Conservation (phyloP, 2,329 filamentous ascomycete genomes). For the Trichoderma sp. region DNA sequence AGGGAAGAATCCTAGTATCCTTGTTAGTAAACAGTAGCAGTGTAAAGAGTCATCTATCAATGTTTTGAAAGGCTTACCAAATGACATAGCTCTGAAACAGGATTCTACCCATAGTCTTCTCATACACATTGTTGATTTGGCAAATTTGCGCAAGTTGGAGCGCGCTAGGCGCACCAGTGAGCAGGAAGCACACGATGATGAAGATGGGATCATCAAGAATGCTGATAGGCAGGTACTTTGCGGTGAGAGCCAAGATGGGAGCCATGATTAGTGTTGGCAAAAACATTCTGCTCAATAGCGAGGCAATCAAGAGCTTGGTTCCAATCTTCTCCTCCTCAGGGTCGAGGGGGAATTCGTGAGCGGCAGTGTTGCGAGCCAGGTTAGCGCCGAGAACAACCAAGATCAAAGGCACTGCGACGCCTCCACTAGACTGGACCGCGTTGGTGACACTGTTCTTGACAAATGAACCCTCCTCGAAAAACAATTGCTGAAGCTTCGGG, state of each 20-base stretch:
- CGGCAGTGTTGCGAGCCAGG: conserved; percentile 84
- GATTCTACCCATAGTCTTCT: conserved; percentile 88
- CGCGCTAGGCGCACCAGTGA: conserved; percentile 89
- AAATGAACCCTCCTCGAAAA: conserved; percentile 87
- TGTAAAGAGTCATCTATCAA: not conserved
- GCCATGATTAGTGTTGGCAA: conserved; percentile 91
- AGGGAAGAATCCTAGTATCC: conserved; percentile 75
- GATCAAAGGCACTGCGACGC: conserved; percentile 92
- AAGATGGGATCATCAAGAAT: conserved; percentile 98
- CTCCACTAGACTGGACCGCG: conserved; percentile 78
- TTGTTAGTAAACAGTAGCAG: conserved; percentile 31
- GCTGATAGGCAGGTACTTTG: conserved; percentile 87
- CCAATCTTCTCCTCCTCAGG: conserved; percentile 67
- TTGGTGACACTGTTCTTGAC: conserved; percentile 89
- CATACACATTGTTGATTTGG: conserved; percentile 95
- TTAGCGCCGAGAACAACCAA: conserved; percentile 94
- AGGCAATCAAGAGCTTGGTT: conserved; percentile 79
- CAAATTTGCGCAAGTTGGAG: conserved; percentile 96
- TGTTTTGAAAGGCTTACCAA: conserved; percentile 59
- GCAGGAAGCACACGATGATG: conserved; percentile 93
- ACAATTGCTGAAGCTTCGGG: conserved; percentile 74
- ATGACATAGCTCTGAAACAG: conserved; percentile 87
- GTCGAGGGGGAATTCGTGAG: conserved; percentile 60
- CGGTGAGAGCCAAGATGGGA: conserved; percentile 78
- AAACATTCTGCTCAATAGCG: conserved; percentile 85